Evolutionary conservation across 441 rosid genomes (phyloP), one percentile per base, ranked within the genome.

Genomic region (Populus tomentosa): DNA sequence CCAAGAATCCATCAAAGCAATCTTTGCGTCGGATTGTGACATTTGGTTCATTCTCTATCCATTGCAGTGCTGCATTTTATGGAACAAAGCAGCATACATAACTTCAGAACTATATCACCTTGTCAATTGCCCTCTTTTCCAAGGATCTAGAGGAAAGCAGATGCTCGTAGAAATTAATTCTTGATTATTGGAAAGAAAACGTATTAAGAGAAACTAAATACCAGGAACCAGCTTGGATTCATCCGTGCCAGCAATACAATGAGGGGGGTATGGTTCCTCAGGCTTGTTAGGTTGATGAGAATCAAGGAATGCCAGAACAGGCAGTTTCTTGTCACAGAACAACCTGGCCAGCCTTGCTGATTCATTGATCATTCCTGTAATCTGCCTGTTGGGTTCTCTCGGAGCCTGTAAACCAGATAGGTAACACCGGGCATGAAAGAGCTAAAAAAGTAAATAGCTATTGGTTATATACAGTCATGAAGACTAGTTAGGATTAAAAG

Each of bases 201-300:
- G 21, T 18, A 53, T 16, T 6, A 6, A 53, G 61, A 53, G 21
- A 53, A 64, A 46, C 13, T 28, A 33, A 40, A 35, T 79, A 91
- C 97, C 91, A 71, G 97, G 94, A 81, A 91, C 95, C 72, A 93
- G 83, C 18, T 86, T 74, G 38, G 94, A 70, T 80, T 91, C 95
- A 26, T 88, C 88, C 0, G 95, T 88, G 77, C 98, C 98, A 7
- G 74, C 75, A 28, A 91, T 85, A 74, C 97, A 91, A 75, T 90
- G 98, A 71, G 91, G 90, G 79, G 97, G 98, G 66, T 87, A 93
- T 0, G 94, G 97, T 18, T 70, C 83, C 85, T 93, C 97, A 0
- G 89, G 94, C 67, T 91, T 79, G 84, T 87, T 88, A 2, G 94
- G 95, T 79, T 84, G 89, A 84, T 90, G 94, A 33, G 92, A 70